Conservation (phyloP, 768 basidiomycete genomes). For the Termitomyces sp. region DNA sequence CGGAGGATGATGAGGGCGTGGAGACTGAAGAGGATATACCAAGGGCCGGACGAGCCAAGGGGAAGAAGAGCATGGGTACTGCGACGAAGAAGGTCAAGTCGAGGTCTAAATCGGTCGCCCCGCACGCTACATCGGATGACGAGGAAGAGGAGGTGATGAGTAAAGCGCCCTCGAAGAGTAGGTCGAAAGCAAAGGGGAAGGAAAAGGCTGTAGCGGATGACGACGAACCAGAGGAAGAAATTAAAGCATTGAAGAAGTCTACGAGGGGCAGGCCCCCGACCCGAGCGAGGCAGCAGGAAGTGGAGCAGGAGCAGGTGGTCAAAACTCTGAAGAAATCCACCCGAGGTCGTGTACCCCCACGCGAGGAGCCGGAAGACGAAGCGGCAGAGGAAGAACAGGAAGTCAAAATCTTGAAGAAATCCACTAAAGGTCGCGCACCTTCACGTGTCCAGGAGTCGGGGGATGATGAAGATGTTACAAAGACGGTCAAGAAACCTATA, state of each 20-base stretch:
- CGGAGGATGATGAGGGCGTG: slow-evolving; percentile 22
- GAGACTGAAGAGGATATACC: slow-evolving; percentile 16
- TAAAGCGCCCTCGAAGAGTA: slow-evolving; percentile 10
- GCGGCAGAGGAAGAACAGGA: background rate
- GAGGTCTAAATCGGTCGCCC: slow-evolving; percentile 18
- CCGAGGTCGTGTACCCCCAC: slow-evolving; percentile 1
- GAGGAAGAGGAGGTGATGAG: slow-evolving; percentile 9
- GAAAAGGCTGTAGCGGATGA: slow-evolving; percentile 8
- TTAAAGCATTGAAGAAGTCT: slow-evolving; percentile 1
- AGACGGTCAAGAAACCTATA: slow-evolving; percentile 12
- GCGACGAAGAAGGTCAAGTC: slow-evolving; percentile 18
- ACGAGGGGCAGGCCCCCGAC: slow-evolving; percentile 6
- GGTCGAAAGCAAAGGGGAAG: slow-evolving; percentile 9
- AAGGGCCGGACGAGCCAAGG: slow-evolving; percentile 4
- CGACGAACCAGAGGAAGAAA: background rate
- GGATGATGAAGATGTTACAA: slow-evolving; percentile 4
- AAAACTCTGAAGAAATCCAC: slow-evolving; percentile 9
- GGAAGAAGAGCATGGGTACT: slow-evolving; percentile 7
- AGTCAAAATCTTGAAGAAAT: slow-evolving; percentile 1
- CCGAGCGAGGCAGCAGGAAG: slow-evolving; percentile 10
- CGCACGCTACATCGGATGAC: slow-evolving; percentile 11
- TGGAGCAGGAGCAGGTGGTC: slow-evolving; percentile 11
- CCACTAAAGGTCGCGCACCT: slow-evolving; percentile 1
- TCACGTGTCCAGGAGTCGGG: background rate
- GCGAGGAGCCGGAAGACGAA: slow-evolving; percentile 2